A percentile compares a stretch with the other conserved stretches of the same genome.
These are phyloP conservation scores for Tricholoma bakamatsutake DNA, from an alignment of 768 basidiomycete genomes.

Conservation along the genomic window DNA sequence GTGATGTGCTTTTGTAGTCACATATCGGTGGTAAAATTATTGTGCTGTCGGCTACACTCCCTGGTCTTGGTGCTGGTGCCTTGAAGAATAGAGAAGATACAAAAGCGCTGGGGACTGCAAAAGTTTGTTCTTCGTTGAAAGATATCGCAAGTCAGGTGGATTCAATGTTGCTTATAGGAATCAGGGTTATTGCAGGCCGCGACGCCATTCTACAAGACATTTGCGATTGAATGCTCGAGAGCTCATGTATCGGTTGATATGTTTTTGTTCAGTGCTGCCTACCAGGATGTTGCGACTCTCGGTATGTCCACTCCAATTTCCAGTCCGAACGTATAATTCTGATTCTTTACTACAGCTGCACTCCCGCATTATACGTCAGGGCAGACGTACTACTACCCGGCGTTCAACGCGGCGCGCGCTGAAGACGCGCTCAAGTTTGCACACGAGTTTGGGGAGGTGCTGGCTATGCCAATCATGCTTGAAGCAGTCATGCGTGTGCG, in stretches of 20 bases:
- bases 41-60: conserved; percentile 79
- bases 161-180: conserved; percentile 45
- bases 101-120: conserved; percentile 90
- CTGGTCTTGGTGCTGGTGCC: conserved; percentile 83
- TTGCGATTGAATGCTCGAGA: conserved; percentile 96
- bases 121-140: conserved; percentile 39
- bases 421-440: conserved; percentile 99
- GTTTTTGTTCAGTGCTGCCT: conserved; percentile 93
- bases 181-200: conserved; percentile 90
- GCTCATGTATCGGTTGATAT: conserved; percentile 98
- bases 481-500: conserved; percentile 98
- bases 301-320: conserved; percentile 34
- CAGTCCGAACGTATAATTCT: background rate
- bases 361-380: conserved; percentile 97
- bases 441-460: conserved; percentile 90
- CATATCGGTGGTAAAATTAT: conserved; percentile 95
- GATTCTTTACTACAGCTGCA: conserved; percentile 49
- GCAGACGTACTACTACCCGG: conserved; percentile 97
- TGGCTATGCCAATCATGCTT: conserved; percentile 92
- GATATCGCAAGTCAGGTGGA: background rate
- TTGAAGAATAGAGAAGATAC: conserved; percentile 97
- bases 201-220: conserved; percentile 94
- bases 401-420: conserved; percentile 89
- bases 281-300: conserved; percentile 93
- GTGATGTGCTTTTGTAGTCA: conserved; percentile 37